Base-by-base conservation (phyloP, 345 rosid genomes). In the Rhizophora mangle region DNA sequence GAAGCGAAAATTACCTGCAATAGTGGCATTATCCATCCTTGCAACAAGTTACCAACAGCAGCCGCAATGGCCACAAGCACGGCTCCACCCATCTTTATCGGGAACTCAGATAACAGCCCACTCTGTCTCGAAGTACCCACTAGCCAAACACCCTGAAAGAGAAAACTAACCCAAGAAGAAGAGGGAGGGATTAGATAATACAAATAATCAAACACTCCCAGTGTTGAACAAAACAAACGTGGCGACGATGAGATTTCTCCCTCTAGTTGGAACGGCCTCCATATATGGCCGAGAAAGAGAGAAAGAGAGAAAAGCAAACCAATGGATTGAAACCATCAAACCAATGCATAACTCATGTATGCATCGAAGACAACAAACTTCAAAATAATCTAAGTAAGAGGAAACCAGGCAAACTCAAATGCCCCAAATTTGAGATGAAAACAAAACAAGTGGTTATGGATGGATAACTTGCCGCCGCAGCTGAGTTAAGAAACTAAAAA, bases 1-100 rank as follows among this genome's bases (percentile, higher is more conserved):
- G 31, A 9, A 76, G 58, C 18, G 69, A 22, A 21, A 54, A 60
- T 76, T 76, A 92, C 99, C 99, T 37, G 99, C 99, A 76, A 95
- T 95, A 60, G 94, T 86, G 55, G 99, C 99, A 84, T 83, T 92
- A 80, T 95, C 99, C 98, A 95, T 84, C 99, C 99, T 88, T 95
- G 99, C 82, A 95, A 80, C 27, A 95, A 80, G 82, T 92, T 95
- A 53, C 99, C 99, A 78, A 95, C 51, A 62, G 98, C 91, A 67
- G 99, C 97, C 72, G 86, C 92, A 63, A 90, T 69, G 76, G 99
- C 97, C 51, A 92, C 91, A 76, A 90, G 84, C 82, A 88, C 96
- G 67, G 98, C 90, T 80, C 92, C 93, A 64, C 83, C 83, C 97
- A 92, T 95, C 73, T 63, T 77, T 19, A 70, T 66, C 61, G 6